Conservation (phyloP, 495 filamentous ascomycete genomes). For the Saxophila tyrrhenica region DNA sequence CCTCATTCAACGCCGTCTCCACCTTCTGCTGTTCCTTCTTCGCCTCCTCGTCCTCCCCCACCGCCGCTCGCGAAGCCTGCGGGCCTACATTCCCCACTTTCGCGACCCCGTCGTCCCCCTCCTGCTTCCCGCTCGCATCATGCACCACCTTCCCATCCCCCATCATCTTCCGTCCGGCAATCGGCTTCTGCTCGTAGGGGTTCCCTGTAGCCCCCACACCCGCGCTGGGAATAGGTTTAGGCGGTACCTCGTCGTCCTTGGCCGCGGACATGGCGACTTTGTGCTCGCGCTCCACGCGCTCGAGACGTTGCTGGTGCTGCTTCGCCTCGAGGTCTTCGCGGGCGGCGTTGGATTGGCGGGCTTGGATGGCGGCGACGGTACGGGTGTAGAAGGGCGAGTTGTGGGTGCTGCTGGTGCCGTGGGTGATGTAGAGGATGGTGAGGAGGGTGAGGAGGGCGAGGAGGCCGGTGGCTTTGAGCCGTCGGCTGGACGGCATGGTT, state of each 20-base stretch:
- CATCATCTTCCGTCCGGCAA: constrained; percentile 48
- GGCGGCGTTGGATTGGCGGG: constrained; percentile 19
- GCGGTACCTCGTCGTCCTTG: background rate
- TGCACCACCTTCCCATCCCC: constrained; percentile 32
- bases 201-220: constrained; percentile 3
- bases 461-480: constrained; percentile 49
- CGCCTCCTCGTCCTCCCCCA: constrained; percentile 36
- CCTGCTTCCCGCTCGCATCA: constrained; percentile 15
- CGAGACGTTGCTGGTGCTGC: constrained; percentile 19
- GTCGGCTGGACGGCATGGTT: constrained; percentile 62
- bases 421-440: constrained; percentile 50
- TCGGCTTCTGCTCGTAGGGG: constrained; percentile 4
- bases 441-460: constrained; percentile 46
- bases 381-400: constrained; percentile 45
- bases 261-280: constrained; percentile 10
- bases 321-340: constrained; percentile 28
- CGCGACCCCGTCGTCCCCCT: constrained; percentile 27
- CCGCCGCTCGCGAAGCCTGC: constrained; percentile 6
- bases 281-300: constrained; percentile 16
- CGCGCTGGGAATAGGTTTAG: constrained; percentile 7
- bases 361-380: constrained; percentile 39
- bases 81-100: constrained; percentile 20
- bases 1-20: constrained; percentile 55
- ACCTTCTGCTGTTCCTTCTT: constrained; percentile 42
- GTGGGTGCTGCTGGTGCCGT: constrained; percentile 28